Percentiles rank a stretch among this genome's conserved stretches.
Conservation (phyloP, 257 asterid species). For the Perilla frutescens region DNA sequence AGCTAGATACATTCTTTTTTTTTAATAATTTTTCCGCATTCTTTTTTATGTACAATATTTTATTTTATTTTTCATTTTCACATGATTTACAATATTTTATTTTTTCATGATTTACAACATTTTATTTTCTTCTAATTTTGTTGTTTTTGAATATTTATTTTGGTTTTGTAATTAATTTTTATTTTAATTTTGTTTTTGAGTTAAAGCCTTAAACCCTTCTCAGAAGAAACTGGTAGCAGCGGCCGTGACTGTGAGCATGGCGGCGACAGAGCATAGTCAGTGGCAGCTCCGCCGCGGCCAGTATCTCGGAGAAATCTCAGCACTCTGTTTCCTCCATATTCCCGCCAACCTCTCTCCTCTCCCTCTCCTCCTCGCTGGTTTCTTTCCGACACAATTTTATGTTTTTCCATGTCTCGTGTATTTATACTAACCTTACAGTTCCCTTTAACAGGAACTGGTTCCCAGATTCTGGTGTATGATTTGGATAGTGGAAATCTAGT, state of each 20-base stretch:
- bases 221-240: conserved; percentile 12
- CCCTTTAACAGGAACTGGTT: conserved; percentile 75
- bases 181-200: no score
- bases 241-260: conserved; percentile 48
- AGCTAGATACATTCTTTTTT: no score
- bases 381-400: neutral
- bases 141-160: neutral
- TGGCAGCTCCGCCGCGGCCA: conserved; percentile 60
- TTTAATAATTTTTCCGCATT: no score
- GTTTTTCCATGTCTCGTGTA: neutral
- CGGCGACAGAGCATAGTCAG: conserved; percentile 34
- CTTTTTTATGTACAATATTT: neutral
- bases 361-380: conserved; percentile 85
- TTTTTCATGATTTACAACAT: no score
- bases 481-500: conserved; percentile 50
- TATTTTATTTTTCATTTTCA: neutral
- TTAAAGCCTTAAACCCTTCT: neutral
- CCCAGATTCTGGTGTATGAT: conserved; percentile 75
- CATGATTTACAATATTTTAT: neutral
- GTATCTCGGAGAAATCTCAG: conserved; percentile 92
- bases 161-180: no score
- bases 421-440: conserved; percentile 8
- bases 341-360: conserved; percentile 59
- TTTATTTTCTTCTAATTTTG: neutral
- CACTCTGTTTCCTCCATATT: conserved; percentile 81